Evolutionary conservation across 73 alveolate genomes (phyloP), one percentile per base, ranked within the genome.

Genomic region (Paramecium octaurelia): DNA sequence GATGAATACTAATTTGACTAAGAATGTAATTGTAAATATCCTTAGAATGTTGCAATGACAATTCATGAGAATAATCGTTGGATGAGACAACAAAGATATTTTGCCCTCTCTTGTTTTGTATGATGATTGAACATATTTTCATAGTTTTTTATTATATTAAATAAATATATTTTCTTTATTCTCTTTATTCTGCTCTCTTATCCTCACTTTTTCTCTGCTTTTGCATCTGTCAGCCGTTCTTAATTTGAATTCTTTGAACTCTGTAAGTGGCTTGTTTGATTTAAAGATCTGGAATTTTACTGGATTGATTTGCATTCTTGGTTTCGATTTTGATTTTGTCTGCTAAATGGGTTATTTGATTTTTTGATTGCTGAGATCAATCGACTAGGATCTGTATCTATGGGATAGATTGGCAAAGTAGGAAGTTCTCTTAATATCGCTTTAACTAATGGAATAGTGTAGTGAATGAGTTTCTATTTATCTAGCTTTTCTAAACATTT

Each of bases 21-120:
- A 80, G 57, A 44, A 80, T 80, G 8, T 80, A 44, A 27, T 80
- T 80, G 34, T 80, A 80, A 4, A 80, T 80, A 46, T 80, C 91
- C 57, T 80, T 80, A 35, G 76, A 44, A 23, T 43, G 24, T 80
- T 48, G 35, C 6, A 80, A 35, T 10, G 91, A 23, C 8, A 31
- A 23, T 80, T 80, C 91, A 80, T 80, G 91, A 44, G 91, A 80
- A 80, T 43, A 80, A 80, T 80, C 91, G 12, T 80, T 80, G 14
- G 91, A 59, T 24, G 76, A 44, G 34, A 80, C 91, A 44, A 80
- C 91, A 80, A 80, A 80, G 16, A 80, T 80, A 46, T 80, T 80
- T 80, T 80, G 57, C 36, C 91, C 91, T 35, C 44, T 80, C 6
- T 80, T 80, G 27, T 80, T 80, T 80, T 80, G 57, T 1, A 80